Evolutionary conservation across 768 basidiomycete species (phyloP).

Genomic region (Pleurotus giganteus): DNA sequence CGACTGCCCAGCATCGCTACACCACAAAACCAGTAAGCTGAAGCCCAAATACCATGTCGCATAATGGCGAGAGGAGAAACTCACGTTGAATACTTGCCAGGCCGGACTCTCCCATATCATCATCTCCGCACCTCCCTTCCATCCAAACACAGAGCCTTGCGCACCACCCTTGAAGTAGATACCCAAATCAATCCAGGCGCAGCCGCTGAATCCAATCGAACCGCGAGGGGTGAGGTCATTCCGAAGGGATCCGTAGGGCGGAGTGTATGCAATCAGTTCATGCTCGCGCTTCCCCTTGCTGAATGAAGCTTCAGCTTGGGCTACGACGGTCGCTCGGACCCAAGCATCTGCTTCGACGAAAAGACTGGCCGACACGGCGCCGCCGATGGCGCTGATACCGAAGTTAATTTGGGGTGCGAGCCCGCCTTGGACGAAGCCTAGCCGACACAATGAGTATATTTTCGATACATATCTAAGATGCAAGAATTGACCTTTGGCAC

Average conservation of each 20-base stretch:
- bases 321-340: background rate
- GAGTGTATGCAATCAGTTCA: no score
- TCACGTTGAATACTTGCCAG: background rate
- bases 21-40: no score
- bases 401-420: conserved; percentile 1
- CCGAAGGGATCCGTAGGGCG: no score
- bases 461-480: background rate
- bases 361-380: background rate
- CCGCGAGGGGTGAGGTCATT: no score
- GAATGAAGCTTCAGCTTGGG: background rate
- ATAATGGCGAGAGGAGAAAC: background rate
- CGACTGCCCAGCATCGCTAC: background rate
- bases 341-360: background rate
- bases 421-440: background rate
- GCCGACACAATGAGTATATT: background rate
- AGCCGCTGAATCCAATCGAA: no score
- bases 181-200: no score
- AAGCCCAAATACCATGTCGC: background rate
- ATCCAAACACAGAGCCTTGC: no score
- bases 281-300: background rate
- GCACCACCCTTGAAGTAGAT: no score
- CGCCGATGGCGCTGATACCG: background rate
- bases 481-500: background rate
- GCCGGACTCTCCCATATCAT: background rate
- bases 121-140: background rate